phyloP scores from a whole-genome alignment of 345 rosid genomes.

The Litchi chinensis region DNA sequence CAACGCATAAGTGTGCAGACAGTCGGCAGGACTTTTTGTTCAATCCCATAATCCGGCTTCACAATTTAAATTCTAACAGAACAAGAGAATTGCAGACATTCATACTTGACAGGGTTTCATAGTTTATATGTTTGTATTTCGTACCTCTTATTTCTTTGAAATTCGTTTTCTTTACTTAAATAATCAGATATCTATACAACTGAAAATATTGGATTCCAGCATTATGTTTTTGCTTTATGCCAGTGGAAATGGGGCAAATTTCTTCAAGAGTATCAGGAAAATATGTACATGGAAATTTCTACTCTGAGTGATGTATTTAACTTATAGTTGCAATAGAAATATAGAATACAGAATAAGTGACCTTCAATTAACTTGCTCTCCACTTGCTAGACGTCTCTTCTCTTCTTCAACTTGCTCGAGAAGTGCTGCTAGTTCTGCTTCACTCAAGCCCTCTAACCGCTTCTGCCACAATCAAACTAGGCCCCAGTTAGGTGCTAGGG shows the following conservation, averaged over 20 bases:
- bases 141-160: not conserved
- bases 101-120: not conserved
- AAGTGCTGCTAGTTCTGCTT: constrained; percentile 81
- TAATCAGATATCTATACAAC: not conserved
- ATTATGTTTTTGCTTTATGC: not conserved
- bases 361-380: constrained; percentile 51
- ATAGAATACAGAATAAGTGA: constrained; percentile 3
- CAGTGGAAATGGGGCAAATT: not conserved
- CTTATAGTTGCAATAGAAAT: constrained; percentile 4
- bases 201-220: not conserved
- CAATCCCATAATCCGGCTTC: not conserved
- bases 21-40: not conserved
- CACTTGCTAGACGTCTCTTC: constrained; percentile 53
- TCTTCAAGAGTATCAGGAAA: not conserved
- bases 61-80: not conserved
- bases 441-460: constrained; percentile 83
- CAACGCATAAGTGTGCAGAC: not conserved
- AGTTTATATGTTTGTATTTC: not conserved
- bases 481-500: not conserved
- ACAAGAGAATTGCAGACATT: not conserved
- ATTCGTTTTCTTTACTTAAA: not conserved
- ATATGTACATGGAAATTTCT: constrained; percentile 2
- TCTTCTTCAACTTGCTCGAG: constrained; percentile 97
- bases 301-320: not conserved
- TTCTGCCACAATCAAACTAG: constrained; percentile 48